phyloP scores from a whole-genome alignment of 495 filamentous ascomycete species.

The Podospora anserina region DNA sequence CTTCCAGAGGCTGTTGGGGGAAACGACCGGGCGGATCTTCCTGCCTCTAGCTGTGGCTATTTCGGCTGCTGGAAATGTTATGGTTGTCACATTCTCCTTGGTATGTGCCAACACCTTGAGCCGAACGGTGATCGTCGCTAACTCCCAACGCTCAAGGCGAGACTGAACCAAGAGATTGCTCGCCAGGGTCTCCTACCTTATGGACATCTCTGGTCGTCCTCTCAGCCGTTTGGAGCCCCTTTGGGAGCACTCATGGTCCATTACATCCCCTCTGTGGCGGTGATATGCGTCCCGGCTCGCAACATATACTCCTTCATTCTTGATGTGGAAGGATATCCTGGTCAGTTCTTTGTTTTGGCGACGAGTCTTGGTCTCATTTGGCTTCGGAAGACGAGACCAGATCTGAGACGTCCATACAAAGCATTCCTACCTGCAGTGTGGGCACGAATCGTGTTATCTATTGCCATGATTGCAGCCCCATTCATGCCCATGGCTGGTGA shows the following conservation, averaged over 20 bases:
- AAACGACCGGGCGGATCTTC: conserved; percentile 52
- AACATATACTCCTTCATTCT: conserved; percentile 72
- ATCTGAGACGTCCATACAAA: conserved; percentile 64
- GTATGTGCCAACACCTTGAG: conserved; percentile 35
- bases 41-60: conserved; percentile 61
- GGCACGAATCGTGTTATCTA: conserved; percentile 43
- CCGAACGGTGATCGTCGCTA: no score
- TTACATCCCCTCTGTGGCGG: conserved; percentile 63
- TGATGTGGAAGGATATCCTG: conserved; percentile 69
- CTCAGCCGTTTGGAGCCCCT: conserved; percentile 64
- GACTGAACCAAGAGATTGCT: conserved; percentile 52
- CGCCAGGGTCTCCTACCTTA: conserved; percentile 63
- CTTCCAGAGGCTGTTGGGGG: conserved; percentile 64
- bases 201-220: conserved; percentile 58
- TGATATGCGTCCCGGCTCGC: conserved; percentile 62
- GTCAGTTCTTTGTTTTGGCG: conserved; percentile 58
- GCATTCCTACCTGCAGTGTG: conserved; percentile 59
- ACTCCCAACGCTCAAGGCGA: conserved; percentile 45
- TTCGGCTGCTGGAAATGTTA: conserved; percentile 58
- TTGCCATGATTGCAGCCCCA: conserved; percentile 52
- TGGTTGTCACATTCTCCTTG: conserved; percentile 69
- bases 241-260: conserved; percentile 65
- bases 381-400: conserved; percentile 58
- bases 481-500: conserved; percentile 51
- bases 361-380: conserved; percentile 58